These are phyloP conservation scores for Boechera divaricarpa DNA, from an alignment of 345 rosid species.

Conservation along the genomic window DNA sequence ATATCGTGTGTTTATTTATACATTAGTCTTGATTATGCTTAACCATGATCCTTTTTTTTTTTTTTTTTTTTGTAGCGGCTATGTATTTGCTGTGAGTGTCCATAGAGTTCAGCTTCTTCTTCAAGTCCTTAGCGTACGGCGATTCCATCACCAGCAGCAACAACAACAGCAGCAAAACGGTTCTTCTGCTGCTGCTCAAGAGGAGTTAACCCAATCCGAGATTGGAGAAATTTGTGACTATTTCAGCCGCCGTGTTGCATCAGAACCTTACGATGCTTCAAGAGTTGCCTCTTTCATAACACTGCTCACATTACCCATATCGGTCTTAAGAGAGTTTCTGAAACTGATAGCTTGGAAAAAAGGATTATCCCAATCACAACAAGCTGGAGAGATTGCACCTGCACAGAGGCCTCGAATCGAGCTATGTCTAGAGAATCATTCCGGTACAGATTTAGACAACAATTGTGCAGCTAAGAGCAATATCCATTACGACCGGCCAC, in stretches of 20 bases:
- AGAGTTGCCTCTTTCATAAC: conserved; percentile 99
- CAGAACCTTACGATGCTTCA: conserved; percentile 98
- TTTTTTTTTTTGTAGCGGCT: conserved; percentile 64
- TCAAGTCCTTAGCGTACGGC: conserved; percentile 94
- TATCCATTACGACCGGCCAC: conserved; percentile 83
- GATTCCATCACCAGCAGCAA: conserved; percentile 92
- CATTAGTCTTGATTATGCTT: conserved; percentile 28
- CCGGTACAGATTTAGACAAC: conserved; percentile 62
- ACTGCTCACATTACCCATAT: conserved; percentile 93
- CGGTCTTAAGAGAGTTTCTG: conserved; percentile 88
- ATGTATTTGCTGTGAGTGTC: conserved; percentile 95
- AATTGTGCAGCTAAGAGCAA: conserved; percentile 77
- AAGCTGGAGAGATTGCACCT: conserved; percentile 81
- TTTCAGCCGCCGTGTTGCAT: conserved; percentile 96
- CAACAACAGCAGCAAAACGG: conserved; percentile 79
- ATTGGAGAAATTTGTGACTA: conserved; percentile 95
- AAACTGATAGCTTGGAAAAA: conserved; percentile 98
- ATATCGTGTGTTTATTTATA: too few relatives aligned
- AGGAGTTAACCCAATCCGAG: conserved; percentile 85
- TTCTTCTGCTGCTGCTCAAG: conserved; percentile 68
- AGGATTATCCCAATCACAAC: conserved; percentile 80
- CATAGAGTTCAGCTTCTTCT: conserved; percentile 99
- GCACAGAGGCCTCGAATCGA: conserved; percentile 93
- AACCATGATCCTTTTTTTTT: neutral
- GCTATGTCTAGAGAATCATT: conserved; percentile 90